phyloP scores from a whole-genome alignment of 352 stramenopile species.

The Globisporangium perplexum region DNA sequence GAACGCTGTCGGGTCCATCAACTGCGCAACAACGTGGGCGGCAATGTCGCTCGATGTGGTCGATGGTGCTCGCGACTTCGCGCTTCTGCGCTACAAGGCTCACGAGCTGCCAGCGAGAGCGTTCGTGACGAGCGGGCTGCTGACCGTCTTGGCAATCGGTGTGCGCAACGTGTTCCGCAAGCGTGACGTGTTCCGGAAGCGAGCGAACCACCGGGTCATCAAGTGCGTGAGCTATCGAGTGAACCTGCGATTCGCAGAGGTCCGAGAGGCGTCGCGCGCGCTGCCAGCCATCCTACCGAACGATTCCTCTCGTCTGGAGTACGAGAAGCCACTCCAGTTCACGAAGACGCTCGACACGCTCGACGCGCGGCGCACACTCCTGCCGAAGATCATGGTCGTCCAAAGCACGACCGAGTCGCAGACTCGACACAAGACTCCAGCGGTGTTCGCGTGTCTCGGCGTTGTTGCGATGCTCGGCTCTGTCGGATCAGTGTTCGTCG shows the following conservation, averaged over 20 bases:
- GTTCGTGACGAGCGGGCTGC: constrained; percentile 7
- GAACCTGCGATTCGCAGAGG: constrained; percentile 1
- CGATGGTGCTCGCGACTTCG: neutral
- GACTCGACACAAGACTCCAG: no score
- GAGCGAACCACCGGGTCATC: neutral
- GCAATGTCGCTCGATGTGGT: neutral
- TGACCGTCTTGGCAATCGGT: constrained; percentile 5
- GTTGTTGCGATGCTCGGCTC: neutral
- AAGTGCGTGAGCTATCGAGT: constrained; percentile 8
- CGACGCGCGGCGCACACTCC: constrained; percentile 1
- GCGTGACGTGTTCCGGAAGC: neutral
- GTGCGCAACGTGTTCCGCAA: constrained; percentile 8
- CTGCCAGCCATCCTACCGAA: neutral
- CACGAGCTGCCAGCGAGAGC: constrained; percentile 4
- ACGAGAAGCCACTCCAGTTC: constrained; percentile 9
- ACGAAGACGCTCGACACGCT: neutral
- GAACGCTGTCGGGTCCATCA: neutral
- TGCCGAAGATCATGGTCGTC: neutral
- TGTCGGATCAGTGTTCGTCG: neutral
- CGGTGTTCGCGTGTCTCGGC: neutral
- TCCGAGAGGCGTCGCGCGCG: neutral
- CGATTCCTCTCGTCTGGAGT: neutral
- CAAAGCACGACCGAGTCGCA: no score
- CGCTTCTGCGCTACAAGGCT: neutral
- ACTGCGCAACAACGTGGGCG: neutral